Evolutionary conservation across 2,329 filamentous ascomycete species (phyloP).

Genomic region (Alternaria conjuncta): DNA sequence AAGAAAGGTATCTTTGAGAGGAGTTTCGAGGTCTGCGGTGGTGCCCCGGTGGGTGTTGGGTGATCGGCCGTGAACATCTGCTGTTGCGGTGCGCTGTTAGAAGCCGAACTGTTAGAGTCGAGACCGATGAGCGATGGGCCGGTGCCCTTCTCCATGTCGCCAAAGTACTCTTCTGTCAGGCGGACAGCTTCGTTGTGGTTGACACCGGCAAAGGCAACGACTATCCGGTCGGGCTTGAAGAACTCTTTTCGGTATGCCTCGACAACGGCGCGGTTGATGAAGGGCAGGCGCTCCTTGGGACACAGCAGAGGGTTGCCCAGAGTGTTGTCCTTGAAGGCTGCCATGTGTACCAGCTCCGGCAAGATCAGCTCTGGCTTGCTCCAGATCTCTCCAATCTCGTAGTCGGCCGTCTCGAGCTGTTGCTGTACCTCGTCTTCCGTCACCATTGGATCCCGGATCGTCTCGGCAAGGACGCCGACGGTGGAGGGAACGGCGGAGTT

Average conservation of each 20-base stretch:
- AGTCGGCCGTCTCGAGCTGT: constrained; percentile 89
- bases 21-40: constrained; percentile 66
- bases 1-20: constrained; percentile 87
- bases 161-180: constrained; percentile 85
- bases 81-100: constrained; percentile 39
- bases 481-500: constrained; percentile 87
- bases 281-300: constrained; percentile 77
- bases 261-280: constrained; percentile 77
- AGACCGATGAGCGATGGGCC: constrained; percentile 51
- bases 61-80: constrained; percentile 55
- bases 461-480: constrained; percentile 86
- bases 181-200: constrained; percentile 79
- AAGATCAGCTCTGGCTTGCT: constrained; percentile 94
- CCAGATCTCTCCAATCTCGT: constrained; percentile 98
- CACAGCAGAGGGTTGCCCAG: constrained; percentile 92
- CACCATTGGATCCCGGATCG: constrained; percentile 83
- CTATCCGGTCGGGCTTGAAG: constrained; percentile 87
- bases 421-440: constrained; percentile 85
- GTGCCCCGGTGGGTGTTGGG: constrained; percentile 46
- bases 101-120: constrained; percentile 26
- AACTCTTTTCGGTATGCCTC: constrained; percentile 81
- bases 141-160: constrained; percentile 75
- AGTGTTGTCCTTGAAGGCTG: constrained; percentile 95
- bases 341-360: constrained; percentile 92
- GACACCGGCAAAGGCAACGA: constrained; percentile 93